These are phyloP conservation scores for Bruguiera hainesii DNA, from an alignment of 441 rosid species.

Conservation along the genomic window DNA sequence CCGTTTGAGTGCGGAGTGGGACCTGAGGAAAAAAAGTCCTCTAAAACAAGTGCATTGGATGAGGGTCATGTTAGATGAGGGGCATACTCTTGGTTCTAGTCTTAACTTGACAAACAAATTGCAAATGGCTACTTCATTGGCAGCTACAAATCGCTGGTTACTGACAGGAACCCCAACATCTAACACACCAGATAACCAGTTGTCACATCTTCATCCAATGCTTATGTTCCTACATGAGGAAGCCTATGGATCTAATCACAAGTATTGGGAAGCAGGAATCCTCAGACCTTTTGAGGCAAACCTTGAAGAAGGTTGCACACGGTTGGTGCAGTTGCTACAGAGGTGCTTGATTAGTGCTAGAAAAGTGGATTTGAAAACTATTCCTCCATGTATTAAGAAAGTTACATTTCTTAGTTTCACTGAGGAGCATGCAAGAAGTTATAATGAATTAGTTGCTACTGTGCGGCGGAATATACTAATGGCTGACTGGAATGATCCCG, in stretches of 20 bases:
- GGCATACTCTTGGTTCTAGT: slow-evolving; percentile 97
- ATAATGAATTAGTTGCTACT: slow-evolving; percentile 90
- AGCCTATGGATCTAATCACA: slow-evolving; percentile 76
- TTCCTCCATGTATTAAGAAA: slow-evolving; percentile 93
- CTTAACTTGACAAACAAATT: slow-evolving; percentile 86
- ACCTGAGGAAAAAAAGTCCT: slow-evolving; percentile 70
- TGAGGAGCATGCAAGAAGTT: slow-evolving; percentile 83
- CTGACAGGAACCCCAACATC: slow-evolving; percentile 98
- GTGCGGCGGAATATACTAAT: slow-evolving; percentile 84
- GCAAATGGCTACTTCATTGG: slow-evolving; percentile 91
- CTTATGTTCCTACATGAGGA: slow-evolving; percentile 93
- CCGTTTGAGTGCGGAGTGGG: slow-evolving; percentile 97
- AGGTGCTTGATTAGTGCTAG: slow-evolving; percentile 95
- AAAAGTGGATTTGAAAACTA: slow-evolving; percentile 79
- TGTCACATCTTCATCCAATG: slow-evolving; percentile 86
- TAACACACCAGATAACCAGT: slow-evolving; percentile 82
- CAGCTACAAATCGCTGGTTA: slow-evolving; percentile 82
- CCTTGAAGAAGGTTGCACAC: slow-evolving; percentile 84
- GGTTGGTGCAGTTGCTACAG: slow-evolving; percentile 63
- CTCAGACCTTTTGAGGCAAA: slow-evolving; percentile 89
- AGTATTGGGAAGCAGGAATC: slow-evolving; percentile 91
- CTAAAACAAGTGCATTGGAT: slow-evolving; percentile 96
- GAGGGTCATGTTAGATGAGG: slow-evolving; percentile 91
- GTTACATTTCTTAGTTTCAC: slow-evolving; percentile 66
- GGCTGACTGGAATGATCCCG: slow-evolving; percentile 99